These are phyloP conservation scores for Acacia melanoxylon DNA, from an alignment of 306 rosid species.

Conservation along the genomic window DNA sequence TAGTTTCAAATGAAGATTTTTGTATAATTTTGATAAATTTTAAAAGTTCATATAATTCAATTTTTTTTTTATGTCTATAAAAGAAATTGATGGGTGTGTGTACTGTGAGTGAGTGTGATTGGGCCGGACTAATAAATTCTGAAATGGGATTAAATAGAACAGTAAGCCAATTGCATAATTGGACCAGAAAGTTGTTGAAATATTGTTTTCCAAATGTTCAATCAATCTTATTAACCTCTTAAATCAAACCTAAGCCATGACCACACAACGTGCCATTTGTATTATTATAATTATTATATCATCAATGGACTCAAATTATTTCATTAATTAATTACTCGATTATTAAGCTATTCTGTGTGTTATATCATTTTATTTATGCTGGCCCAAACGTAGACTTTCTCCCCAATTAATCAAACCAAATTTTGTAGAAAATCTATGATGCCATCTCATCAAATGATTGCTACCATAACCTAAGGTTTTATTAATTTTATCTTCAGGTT, in stretches of 20 bases:
- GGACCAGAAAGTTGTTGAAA: conserved; percentile 27
- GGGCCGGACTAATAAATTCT: not conserved
- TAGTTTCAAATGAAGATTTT: not conserved
- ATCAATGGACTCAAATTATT: not conserved
- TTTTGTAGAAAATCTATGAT: not conserved
- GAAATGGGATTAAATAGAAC: not conserved
- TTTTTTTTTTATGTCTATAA: not conserved
- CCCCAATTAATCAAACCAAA: conserved; percentile 13
- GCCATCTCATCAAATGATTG: not conserved
- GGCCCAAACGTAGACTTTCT: conserved; percentile 3
- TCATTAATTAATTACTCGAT: conserved; percentile 6
- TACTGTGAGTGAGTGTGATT: not conserved
- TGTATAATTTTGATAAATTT: not conserved
- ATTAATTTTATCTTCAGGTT: not conserved
- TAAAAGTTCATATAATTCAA: not conserved
- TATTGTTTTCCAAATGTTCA: conserved; percentile 25
- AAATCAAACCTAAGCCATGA: not conserved
- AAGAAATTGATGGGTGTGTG: not conserved
- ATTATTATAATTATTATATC: not conserved
- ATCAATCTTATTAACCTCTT: conserved; percentile 10
- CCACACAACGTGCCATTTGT: not conserved
- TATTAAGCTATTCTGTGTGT: not conserved
- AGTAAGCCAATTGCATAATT: not conserved
- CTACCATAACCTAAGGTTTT: not conserved
- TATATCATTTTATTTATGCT: too few species aligned